A percentile compares a stretch with the other conserved stretches of the same genome.
Evolutionary conservation across 768 basidiomycete species (phyloP).

Genomic region (Kwoniella dendrophila): DNA sequence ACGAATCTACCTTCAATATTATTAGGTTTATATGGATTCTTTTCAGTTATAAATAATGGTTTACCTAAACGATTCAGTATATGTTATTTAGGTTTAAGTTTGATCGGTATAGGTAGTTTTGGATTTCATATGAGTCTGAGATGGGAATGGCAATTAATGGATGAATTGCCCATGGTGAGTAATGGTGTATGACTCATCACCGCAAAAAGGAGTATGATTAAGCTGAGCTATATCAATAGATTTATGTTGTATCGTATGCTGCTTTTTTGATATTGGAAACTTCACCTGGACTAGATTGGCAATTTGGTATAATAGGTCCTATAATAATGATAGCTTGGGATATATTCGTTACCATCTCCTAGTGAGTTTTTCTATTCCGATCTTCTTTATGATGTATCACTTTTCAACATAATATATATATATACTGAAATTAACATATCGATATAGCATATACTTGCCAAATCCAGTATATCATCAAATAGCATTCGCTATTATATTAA

Average conservation of each 20-base stretch:
- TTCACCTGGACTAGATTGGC: slow-evolving; percentile 35
- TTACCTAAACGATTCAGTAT: slow-evolving; percentile 56
- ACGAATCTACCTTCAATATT: slow-evolving; percentile 69
- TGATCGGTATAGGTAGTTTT: slow-evolving; percentile 76
- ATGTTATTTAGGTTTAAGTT: slow-evolving; percentile 60
- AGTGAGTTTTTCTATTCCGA: slow-evolving; percentile 64
- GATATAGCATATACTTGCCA: slow-evolving; percentile 64
- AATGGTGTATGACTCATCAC: neutral
- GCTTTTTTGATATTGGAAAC: slow-evolving; percentile 64
- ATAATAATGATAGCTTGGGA: slow-evolving; percentile 60
- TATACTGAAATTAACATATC: neutral
- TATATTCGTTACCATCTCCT: slow-evolving; percentile 69
- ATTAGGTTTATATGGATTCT: slow-evolving; percentile 63
- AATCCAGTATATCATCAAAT: slow-evolving; percentile 80
- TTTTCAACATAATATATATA: neutral
- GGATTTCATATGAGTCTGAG: slow-evolving; percentile 76
- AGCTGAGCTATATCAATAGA: slow-evolving; percentile 29
- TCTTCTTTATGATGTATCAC: too few species aligned
- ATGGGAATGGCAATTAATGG: slow-evolving; percentile 72
- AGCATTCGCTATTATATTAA: slow-evolving; percentile 67
- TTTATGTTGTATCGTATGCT: slow-evolving; percentile 68
- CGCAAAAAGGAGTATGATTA: neutral
- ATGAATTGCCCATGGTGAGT: slow-evolving; percentile 74
- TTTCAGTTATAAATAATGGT: slow-evolving; percentile 46
- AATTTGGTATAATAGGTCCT: slow-evolving; percentile 39